Evolutionary conservation across 2,329 filamentous ascomycete genomes (phyloP), one percentile per base, ranked within the genome.

Genomic region (Ophiostoma pallidulum): DNA sequence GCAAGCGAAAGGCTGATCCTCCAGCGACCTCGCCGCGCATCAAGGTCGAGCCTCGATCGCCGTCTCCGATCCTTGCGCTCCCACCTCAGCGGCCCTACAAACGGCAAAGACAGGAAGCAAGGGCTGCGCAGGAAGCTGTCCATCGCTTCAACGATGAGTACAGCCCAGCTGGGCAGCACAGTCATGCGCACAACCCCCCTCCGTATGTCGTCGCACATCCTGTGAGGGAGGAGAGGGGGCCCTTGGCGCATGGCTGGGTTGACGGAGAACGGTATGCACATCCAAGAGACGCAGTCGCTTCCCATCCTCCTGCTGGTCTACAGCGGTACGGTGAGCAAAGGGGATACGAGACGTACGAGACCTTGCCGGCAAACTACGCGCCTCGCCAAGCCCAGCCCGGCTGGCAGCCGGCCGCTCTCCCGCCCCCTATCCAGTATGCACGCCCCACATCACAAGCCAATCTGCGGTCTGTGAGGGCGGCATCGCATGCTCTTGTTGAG

Each of bases 31-130:
- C 69, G 29, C 75, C 77, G 9, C 71, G 72, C 53, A 80, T 84
- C 56, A 84, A 84, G 57, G 65, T 72, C 20, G 80, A 84, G 58
- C 80, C 80, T n/a, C 71, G 69, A 41, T 84, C 80, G 2, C 74
- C 76, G 2, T 82, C 79, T 7, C 79, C 78, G 8, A 62, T 80
- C 43, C 66, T 66, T 51, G 71, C 71, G 16, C 71, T 71, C 18
- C 67, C 73, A n/a, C 70, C 73, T 51, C 61, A 69, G 28, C 71
- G 77, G 41, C 74, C 78, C 9, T 67, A 66, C 54, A 83, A 82
- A 59, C 73, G 78, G 43, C 71, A 73, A 56, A 71, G 73, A 52
- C 70, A 75, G 39, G 61, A 63, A 24, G 63, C 67, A 38, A 67
- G 65, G 41, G 69, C 31, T 65, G 66, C 46, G 18, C 2, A 35